phyloP scores from a whole-genome alignment of 2,329 filamentous ascomycete genomes.

The Blastomyces parvus region DNA sequence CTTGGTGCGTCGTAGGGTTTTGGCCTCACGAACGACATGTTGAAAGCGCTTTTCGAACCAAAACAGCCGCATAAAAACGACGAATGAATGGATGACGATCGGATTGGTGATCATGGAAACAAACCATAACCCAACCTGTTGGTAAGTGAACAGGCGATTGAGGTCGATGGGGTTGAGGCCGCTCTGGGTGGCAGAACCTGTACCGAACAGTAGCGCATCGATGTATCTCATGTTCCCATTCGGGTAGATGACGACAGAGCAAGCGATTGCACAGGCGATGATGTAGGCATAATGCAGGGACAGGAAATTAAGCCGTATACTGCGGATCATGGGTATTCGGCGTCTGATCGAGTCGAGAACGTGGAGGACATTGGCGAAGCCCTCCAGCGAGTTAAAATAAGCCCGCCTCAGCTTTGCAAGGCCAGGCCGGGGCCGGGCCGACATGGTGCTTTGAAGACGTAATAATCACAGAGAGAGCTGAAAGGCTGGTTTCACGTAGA shows the following conservation, averaged over 20 bases:
- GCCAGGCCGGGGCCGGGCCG: background rate
- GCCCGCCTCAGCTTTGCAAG: background rate
- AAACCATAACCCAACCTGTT: conserved; percentile 64
- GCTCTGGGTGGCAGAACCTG: conserved; percentile 79
- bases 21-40: conserved; percentile 65
- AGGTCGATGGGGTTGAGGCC: conserved; percentile 71
- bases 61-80: conserved; percentile 87
- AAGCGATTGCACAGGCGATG: conserved; percentile 59
- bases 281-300: conserved; percentile 61
- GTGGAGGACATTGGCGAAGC: background rate
- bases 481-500: background rate
- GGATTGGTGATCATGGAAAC: conserved; percentile 68
- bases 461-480: background rate
- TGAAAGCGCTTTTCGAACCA: conserved; percentile 98
- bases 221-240: conserved; percentile 60
- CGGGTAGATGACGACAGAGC: conserved; percentile 67
- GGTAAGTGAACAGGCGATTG: conserved; percentile 59
- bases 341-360: conserved; percentile 20
- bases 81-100: conserved; percentile 71
- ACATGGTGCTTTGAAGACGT: background rate
- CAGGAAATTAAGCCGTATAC: conserved; percentile 38
- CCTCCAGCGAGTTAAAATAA: background rate
- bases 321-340: conserved; percentile 30
- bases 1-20: conserved; percentile 54
- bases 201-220: conserved; percentile 82